Evolutionary conservation across 2,329 filamentous ascomycete species (phyloP).

Genomic region (Colletotrichum sp.): DNA sequence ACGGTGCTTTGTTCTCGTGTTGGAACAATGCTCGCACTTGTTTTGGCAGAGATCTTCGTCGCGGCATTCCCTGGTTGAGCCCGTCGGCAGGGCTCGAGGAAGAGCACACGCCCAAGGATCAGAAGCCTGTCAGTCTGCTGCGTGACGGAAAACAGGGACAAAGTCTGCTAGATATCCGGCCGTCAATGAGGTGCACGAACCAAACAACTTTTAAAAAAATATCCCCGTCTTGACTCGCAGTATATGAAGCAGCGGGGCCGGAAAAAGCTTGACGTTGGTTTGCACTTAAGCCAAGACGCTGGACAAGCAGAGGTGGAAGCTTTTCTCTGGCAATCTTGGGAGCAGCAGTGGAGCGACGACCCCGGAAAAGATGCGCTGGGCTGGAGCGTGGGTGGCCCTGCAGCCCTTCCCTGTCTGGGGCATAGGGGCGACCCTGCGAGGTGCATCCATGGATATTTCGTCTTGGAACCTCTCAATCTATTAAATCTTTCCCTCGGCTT

Average conservation of each 20-base stretch:
- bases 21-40: background rate
- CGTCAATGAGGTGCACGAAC: background rate
- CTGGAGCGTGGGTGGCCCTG: background rate
- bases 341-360: background rate
- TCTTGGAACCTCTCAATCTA: background rate
- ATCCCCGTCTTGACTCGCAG: background rate
- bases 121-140: background rate
- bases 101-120: background rate
- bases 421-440: background rate
- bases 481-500: background rate
- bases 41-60: background rate
- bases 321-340: background rate
- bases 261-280: background rate
- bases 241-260: background rate
- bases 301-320: background rate
- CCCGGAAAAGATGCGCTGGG: background rate
- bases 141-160: background rate
- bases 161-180: background rate
- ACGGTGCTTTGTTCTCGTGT: background rate
- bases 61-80: background rate
- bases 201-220: background rate
- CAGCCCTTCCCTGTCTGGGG: background rate
- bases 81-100: background rate
- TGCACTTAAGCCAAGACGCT: background rate
- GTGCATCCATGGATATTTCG: background rate